Evolutionary conservation across 768 basidiomycete genomes (phyloP).

Genomic region (Pleurotus eryngii): DNA sequence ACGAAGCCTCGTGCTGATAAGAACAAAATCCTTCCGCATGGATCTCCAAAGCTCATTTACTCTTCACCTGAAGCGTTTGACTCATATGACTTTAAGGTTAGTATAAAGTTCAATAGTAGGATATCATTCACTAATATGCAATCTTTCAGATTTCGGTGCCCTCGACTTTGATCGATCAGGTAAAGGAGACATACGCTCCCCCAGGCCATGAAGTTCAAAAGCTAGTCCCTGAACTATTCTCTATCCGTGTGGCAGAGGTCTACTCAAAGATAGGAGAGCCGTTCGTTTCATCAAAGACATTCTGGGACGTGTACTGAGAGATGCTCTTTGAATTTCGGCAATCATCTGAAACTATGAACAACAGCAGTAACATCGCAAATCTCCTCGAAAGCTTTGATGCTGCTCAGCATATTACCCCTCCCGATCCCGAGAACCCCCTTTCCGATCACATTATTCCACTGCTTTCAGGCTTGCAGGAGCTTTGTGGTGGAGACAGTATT

Average conservation of each 20-base stretch:
- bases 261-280: constrained; percentile 23
- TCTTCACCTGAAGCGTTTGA: too few relatives aligned
- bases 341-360: not conserved
- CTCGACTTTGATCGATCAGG: too few relatives aligned
- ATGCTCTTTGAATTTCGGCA: not conserved
- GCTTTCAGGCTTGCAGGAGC: constrained; percentile 9
- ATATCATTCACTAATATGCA: too few relatives aligned
- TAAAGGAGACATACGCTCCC: constrained; percentile 24
- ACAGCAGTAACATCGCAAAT: not conserved
- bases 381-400: not conserved
- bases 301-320: constrained; percentile 16
- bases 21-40: too few relatives aligned
- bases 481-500: constrained; percentile 11
- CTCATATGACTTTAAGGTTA: too few relatives aligned
- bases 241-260: constrained; percentile 8
- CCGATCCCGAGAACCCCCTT: not conserved
- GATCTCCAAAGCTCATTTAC: too few relatives aligned
- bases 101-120: too few relatives aligned
- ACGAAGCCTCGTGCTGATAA: constrained; percentile 11
- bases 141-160: too few relatives aligned
- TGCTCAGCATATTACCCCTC: not conserved
- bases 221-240: constrained; percentile 28
- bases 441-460: constrained; percentile 6
- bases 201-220: constrained; percentile 30
- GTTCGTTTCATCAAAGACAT: constrained; percentile 13